Percentiles rank a stretch among this genome's conserved stretches.
These are phyloP conservation scores for Phialophora verrucosa DNA, from an alignment of 2,329 filamentous ascomycete species.

Conservation along the genomic window DNA sequence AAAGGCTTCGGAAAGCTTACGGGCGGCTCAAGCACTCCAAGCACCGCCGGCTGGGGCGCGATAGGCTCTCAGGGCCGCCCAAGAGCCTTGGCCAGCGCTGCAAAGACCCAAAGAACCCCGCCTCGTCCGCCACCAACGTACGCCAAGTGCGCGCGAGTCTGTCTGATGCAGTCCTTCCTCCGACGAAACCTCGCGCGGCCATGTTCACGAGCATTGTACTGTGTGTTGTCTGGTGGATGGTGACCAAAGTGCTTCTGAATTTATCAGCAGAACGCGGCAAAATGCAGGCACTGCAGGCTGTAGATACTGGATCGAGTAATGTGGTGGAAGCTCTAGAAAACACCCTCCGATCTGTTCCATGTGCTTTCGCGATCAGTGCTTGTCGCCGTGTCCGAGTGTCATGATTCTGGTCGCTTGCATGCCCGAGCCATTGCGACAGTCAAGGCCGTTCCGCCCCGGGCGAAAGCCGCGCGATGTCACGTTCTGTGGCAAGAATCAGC, in stretches of 20 bases:
- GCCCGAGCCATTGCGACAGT: not conserved
- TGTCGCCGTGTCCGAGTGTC: not conserved
- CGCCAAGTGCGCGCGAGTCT: not conserved
- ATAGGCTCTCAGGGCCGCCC: not conserved
- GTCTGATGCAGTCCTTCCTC: not conserved
- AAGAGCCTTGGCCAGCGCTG: not conserved
- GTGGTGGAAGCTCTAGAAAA: constrained; percentile 15
- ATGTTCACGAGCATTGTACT: not conserved
- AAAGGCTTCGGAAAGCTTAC: constrained; percentile 7
- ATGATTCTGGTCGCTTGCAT: not conserved
- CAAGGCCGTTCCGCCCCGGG: constrained; percentile 9
- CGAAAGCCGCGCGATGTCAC: constrained; percentile 28
- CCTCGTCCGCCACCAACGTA: constrained; percentile 7
- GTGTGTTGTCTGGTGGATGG: not conserved
- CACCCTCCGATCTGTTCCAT: constrained; percentile 13
- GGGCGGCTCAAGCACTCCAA: constrained; percentile 8
- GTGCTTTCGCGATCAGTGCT: not conserved
- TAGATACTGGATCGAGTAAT: constrained; percentile 11
- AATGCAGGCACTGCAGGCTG: constrained; percentile 2
- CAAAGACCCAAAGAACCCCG: not conserved
- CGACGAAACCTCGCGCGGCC: not conserved
- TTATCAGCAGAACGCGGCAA: not conserved
- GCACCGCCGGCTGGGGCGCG: not conserved
- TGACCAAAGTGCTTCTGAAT: not conserved
- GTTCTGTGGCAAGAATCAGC: constrained; percentile 14